These are phyloP conservation scores for Lathyrus oleraceus DNA, from an alignment of 306 rosid species.

Conservation along the genomic window DNA sequence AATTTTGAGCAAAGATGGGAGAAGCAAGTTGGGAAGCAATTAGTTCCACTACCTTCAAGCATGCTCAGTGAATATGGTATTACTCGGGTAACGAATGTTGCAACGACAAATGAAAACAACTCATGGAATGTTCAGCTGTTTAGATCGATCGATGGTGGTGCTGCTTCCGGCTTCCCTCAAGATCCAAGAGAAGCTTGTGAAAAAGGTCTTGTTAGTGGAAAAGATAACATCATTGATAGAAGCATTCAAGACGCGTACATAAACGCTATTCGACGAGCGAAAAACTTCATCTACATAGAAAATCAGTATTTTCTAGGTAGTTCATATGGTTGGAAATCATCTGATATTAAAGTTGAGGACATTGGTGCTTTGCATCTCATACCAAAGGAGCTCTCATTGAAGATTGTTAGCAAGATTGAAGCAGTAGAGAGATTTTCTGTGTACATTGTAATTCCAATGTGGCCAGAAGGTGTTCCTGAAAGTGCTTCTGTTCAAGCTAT, in stretches of 20 bases:
- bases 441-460: constrained; percentile 84
- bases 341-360: constrained; percentile 55
- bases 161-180: constrained; percentile 67
- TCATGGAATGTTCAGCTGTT: constrained; percentile 82
- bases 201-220: constrained; percentile 72
- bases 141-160: constrained; percentile 83
- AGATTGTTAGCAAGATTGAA: constrained; percentile 88
- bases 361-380: constrained; percentile 77
- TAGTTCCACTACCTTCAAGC: constrained; percentile 39
- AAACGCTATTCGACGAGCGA: constrained; percentile 73
- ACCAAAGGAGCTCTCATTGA: constrained; percentile 76
- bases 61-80: constrained; percentile 35
- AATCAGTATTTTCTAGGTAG: constrained; percentile 91
- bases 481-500: constrained; percentile 84
- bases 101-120: constrained; percentile 33
- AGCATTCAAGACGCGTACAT: constrained; percentile 87
- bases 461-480: constrained; percentile 93
- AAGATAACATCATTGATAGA: constrained; percentile 63
- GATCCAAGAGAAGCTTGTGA: constrained; percentile 44
- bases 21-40: constrained; percentile 53
- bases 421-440: constrained; percentile 67
- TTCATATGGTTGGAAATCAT: constrained; percentile 72
- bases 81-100: constrained; percentile 28
- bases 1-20: constrained; percentile 87
- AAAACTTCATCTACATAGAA: constrained; percentile 83